A percentile compares a stretch with the other conserved stretches of the same genome.
phyloP scores from a whole-genome alignment of 345 rosid genomes.

The Eutrema heterophyllum region DNA sequence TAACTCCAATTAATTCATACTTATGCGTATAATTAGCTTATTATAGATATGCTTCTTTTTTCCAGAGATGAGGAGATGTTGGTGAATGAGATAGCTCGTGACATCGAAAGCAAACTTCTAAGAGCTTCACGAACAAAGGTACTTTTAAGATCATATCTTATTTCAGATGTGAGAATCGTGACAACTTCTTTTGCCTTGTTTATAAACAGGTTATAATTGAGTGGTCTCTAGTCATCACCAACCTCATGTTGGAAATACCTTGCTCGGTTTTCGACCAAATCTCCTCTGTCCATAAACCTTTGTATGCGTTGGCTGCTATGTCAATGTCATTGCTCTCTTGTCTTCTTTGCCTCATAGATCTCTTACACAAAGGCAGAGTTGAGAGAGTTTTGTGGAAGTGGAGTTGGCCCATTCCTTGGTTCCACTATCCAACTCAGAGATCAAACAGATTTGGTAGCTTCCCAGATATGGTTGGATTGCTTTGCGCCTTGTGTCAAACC shows the following conservation, averaged over 20 bases:
- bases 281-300: constrained; percentile 8
- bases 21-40: background rate
- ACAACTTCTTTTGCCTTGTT: background rate
- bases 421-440: constrained; percentile 24
- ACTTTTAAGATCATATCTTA: background rate
- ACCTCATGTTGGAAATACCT: constrained; percentile 17
- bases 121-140: constrained; percentile 22
- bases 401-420: constrained; percentile 31
- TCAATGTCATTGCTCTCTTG: background rate
- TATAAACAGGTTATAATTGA: constrained; percentile 7
- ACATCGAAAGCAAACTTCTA: constrained; percentile 16
- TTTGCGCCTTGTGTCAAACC: constrained; percentile 23
- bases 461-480: constrained; percentile 12
- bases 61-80: constrained; percentile 18
- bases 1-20: background rate
- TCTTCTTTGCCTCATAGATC: constrained; percentile 16
- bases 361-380: constrained; percentile 21
- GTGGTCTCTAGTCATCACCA: constrained; percentile 17
- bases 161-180: background rate
- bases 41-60: background rate
- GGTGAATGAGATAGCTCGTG: constrained; percentile 20
- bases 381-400: constrained; percentile 28
- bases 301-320: constrained; percentile 15
- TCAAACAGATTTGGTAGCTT: constrained; percentile 27
- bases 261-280: constrained; percentile 13